Percentiles rank a stretch among this genome's conserved stretches.
phyloP scores from a whole-genome alignment of 1,139 yeast species.

The Lodderomyces elongisporus region DNA sequence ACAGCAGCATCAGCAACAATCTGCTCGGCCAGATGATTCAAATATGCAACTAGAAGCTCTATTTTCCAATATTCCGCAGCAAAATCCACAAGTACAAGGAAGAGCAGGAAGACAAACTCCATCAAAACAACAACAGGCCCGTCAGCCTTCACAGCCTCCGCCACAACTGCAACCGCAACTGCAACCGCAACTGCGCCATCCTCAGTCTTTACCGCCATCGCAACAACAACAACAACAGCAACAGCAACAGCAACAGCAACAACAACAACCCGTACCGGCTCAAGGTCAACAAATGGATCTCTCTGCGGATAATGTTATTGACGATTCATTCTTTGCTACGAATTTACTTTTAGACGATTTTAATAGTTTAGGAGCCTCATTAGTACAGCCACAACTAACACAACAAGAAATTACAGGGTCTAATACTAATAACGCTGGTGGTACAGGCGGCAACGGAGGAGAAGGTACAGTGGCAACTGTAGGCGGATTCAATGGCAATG shows the following conservation, averaged over 20 bases:
- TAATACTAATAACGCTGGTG: no score
- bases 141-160: no score
- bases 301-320: constrained; percentile 3
- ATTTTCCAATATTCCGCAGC: neutral
- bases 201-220: constrained; percentile 22
- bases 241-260: constrained; percentile 5
- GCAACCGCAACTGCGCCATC: no score
- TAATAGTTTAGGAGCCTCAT: neutral
- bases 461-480: neutral
- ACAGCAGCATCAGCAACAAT: constrained; percentile 3
- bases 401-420: no score
- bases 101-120: no score
- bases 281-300: constrained; percentile 1
- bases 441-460: constrained; percentile 1
- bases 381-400: constrained; percentile 1
- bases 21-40: neutral
- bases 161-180: no score
- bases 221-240: constrained; percentile 14
- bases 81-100: no score
- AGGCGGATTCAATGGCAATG: no score
- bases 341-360: constrained; percentile 4
- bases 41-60: neutral
- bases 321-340: constrained; percentile 6
- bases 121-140: no score
- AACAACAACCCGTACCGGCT: neutral